Base-by-base conservation (phyloP, 805 yeast species). In the Kodamaea laetipori region DNA sequence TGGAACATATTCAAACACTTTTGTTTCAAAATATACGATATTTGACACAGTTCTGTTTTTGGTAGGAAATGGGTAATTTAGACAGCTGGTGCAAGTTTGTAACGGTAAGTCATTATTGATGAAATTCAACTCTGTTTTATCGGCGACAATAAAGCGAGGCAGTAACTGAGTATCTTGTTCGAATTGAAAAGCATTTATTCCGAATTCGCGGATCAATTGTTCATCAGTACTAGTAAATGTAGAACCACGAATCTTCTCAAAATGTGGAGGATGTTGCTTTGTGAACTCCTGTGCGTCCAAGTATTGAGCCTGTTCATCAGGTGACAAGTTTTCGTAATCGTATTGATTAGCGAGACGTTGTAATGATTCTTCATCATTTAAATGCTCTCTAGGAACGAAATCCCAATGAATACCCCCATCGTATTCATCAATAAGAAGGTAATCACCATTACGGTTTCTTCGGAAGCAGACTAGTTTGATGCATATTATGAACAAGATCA, bases 11-110 rank as follows among this genome's bases (percentile, higher is more conserved):
- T 70, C 75, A 50, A 58, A 71, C 6, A 71, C 59, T 46, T 71
- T 71, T 6, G 64, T 52, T 60, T 86, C 95, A 57, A 83, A 86
- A 57, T 86, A 86, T 6, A 83, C 78, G 13, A 67, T 64, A 47
- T 71, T 74, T 15, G 69, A 57, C 32, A 49, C 50, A 10, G 41
- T 17, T 43, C 75, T 44, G 48, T 63, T 59, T 39, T 58, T 64
- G 1, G 63, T 63, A 4, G 76, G 76, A 30, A 69, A 56, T 8
- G 72, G 58, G 37, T 60, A 67, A 50, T 70, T 70, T 28, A 71
- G 54, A 17, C 61, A 61, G n/a, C 73, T 51, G 1, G 75, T 66
- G 11, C 68, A 61, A 1, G 73, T 67, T 9, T 69, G 61, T 53
- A 68, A 71, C 6, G 74, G 69, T 7, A 56, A 41, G 43, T 65